Base-by-base conservation (phyloP, 805 yeast species). In the Starmerella vitae region DNA sequence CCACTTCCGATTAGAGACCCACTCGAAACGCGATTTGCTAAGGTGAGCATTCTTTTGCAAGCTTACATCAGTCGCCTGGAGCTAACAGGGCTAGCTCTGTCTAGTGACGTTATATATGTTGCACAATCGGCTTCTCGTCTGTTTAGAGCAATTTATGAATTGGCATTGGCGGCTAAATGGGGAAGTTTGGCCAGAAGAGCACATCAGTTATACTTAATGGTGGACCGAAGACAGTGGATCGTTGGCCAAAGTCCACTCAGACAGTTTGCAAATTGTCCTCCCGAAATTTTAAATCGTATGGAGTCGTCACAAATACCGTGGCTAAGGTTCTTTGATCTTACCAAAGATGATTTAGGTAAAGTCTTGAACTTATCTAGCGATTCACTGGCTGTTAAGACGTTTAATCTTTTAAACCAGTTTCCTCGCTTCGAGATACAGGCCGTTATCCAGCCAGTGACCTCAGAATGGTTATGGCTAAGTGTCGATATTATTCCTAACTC, bases 81-180 rank as follows among this genome's bases (percentile, higher is more conserved):
- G 8, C 63, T 91, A 14, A 91, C 80, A 1, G 97, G 97, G 0
- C 82, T 83, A 62, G 95, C 96, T 0, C 60, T 93, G 44, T 74
- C 79, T 69, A 75, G 94, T 0, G 99, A 91, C 62, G 84, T 86
- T 94, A 68, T 83, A 3, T 91, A 82, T 55, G 74, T 91, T 30
- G 80, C 91, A 0, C 97, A 91, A 58, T 83, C 93, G 30, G 96
- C 95, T 1, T 88, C 93, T 3, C 70, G 99, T 54, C 59, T 91
- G 28, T 64, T 86, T 40, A 63, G 96, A 41, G 96, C 97, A 0
- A 70, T 93, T 46, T 75, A 71, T 55, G 95, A 88, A 53, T 72
- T 91, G 25, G 71, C 81, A 8, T 49, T 81, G 33, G 65, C 68
- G 38, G 80, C 76, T 47, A 68, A 70, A 9, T 85, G 94, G 93